Evolutionary conservation across 176 grass and related monocot genomes (phyloP).

Genomic region (Urochloa ruziziensis): DNA sequence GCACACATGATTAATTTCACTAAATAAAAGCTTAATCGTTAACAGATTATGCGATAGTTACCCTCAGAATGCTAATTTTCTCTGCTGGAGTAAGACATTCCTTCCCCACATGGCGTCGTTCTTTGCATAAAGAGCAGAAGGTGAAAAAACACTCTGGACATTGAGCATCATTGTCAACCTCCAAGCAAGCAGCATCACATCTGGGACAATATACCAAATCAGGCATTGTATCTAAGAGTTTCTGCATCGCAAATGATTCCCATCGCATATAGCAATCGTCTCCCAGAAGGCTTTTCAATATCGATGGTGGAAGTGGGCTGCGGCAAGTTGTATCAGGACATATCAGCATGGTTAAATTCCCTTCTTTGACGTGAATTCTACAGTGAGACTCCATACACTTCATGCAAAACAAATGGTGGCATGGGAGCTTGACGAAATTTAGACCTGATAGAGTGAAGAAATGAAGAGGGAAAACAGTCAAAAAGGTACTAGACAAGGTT

Average conservation of each 20-base stretch:
- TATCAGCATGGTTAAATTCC: slow-evolving; percentile 52
- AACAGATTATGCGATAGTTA: slow-evolving; percentile 23
- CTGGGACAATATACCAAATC: slow-evolving; percentile 69
- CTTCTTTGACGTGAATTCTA: slow-evolving; percentile 67
- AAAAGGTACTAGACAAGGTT: neutral
- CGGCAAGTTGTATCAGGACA: slow-evolving; percentile 56
- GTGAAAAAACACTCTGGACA: slow-evolving; percentile 74
- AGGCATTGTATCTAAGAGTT: slow-evolving; percentile 60
- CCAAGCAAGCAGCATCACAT: slow-evolving; percentile 73
- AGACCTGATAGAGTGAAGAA: slow-evolving; percentile 35
- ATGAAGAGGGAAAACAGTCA: neutral
- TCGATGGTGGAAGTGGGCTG: slow-evolving; percentile 32
- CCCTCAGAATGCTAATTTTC: slow-evolving; percentile 60
- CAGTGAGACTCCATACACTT: slow-evolving; percentile 67
- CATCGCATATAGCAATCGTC: slow-evolving; percentile 57
- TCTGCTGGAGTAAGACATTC: slow-evolving; percentile 46
- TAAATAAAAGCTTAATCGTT: neutral
- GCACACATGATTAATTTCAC: slow-evolving; percentile 1
- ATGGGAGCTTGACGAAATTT: slow-evolving; percentile 59
- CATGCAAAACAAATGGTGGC: slow-evolving; percentile 62
- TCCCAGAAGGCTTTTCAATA: slow-evolving; percentile 51
- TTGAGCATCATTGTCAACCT: slow-evolving; percentile 69
- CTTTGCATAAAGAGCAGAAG: slow-evolving; percentile 70
- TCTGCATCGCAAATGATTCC: slow-evolving; percentile 62
- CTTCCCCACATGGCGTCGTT: slow-evolving; percentile 56